Percentiles rank a stretch among this genome's conserved stretches.
Evolutionary conservation across 257 asterid species (phyloP).

Genomic region (Nyctanthes arbortristis): DNA sequence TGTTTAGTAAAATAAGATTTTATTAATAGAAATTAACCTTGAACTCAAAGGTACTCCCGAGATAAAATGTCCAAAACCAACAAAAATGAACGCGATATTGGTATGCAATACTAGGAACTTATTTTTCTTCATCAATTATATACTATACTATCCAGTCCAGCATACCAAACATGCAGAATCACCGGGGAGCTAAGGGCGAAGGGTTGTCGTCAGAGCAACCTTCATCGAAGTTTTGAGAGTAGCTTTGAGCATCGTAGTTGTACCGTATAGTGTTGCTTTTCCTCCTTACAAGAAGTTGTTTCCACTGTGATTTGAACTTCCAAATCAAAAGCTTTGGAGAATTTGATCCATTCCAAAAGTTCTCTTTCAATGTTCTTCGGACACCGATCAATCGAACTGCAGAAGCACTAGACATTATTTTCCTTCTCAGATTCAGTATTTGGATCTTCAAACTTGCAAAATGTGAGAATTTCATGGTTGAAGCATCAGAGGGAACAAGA

Average conservation of each 20-base stretch:
- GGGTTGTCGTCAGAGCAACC: constrained; percentile 39
- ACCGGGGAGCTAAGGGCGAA: constrained; percentile 49
- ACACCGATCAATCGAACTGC: constrained; percentile 23
- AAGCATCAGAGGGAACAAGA: constrained; percentile 11
- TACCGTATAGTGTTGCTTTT: constrained; percentile 29
- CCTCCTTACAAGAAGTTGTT: constrained; percentile 26
- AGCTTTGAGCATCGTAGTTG: constrained; percentile 54
- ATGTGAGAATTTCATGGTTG: constrained; percentile 24
- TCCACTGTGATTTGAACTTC: constrained; percentile 43
- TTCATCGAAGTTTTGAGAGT: constrained; percentile 57
- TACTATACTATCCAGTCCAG: not conserved
- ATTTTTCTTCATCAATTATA: not conserved
- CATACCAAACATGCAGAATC: not conserved
- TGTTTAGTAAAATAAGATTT: too few relatives aligned
- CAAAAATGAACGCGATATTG: too few relatives aligned
- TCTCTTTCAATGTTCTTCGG: constrained; percentile 16
- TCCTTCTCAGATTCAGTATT: constrained; percentile 23
- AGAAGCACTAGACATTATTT: constrained; percentile 20
- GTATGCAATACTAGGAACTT: too few relatives aligned
- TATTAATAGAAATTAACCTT: too few relatives aligned
- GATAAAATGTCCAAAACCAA: too few relatives aligned
- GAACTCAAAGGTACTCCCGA: too few relatives aligned
- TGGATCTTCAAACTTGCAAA: constrained; percentile 28
- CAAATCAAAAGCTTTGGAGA: constrained; percentile 28
- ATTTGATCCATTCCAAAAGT: constrained; percentile 21